phyloP scores from a whole-genome alignment of 495 filamentous ascomycete genomes.

The Parathielavia appendiculata region DNA sequence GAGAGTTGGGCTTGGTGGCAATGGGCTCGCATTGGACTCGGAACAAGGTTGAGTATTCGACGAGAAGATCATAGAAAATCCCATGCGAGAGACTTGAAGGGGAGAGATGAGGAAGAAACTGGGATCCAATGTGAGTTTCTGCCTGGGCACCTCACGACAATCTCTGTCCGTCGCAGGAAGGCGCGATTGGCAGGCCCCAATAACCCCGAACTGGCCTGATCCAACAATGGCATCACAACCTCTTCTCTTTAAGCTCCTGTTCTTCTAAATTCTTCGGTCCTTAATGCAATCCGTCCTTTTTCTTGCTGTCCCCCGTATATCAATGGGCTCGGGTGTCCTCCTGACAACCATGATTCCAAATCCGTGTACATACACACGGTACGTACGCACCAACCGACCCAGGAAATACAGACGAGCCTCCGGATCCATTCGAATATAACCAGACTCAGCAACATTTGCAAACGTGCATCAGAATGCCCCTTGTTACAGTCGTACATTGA shows the following conservation, averaged over 20 bases:
- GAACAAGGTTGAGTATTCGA: not conserved
- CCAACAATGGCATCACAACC: conserved; percentile 3
- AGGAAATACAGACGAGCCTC: not conserved
- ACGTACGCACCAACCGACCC: not conserved
- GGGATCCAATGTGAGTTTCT: not conserved
- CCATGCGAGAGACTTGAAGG: not conserved
- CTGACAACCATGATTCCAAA: not conserved
- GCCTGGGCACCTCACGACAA: not conserved
- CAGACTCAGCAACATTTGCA: not conserved
- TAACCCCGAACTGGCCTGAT: not conserved
- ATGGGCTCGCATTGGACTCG: too few relatives aligned
- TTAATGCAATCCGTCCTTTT: conserved; percentile 8
- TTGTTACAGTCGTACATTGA: not conserved
- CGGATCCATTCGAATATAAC: not conserved
- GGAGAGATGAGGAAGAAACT: not conserved
- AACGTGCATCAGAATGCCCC: not conserved
- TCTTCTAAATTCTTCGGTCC: not conserved
- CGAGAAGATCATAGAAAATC: not conserved
- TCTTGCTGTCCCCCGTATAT: conserved; percentile 1
- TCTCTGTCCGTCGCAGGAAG: not conserved
- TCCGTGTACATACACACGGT: not conserved
- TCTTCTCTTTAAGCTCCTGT: not conserved
- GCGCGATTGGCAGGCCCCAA: not conserved
- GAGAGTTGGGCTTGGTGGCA: too few relatives aligned
- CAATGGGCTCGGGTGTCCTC: not conserved